phyloP scores from a whole-genome alignment of 768 basidiomycete genomes.

The Kwoniella dejecticola region DNA sequence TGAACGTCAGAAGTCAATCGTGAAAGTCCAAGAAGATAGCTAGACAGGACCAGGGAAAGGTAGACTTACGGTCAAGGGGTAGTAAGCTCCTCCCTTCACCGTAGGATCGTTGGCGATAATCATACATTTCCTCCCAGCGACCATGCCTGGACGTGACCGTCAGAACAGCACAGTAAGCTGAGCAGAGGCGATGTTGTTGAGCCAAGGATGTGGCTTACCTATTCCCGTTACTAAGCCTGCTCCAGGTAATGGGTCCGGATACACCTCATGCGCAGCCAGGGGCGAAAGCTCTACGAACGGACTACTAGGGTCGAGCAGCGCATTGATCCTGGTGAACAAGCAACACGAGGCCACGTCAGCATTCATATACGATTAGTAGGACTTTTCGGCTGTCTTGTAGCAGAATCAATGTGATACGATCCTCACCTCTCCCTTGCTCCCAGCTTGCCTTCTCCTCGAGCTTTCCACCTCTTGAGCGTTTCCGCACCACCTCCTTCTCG shows the following conservation, averaged over 20 bases:
- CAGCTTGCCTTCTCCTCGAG: constrained; percentile 39
- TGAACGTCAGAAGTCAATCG: not conserved
- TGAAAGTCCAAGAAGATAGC: not conserved
- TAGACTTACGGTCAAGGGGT: constrained; percentile 71
- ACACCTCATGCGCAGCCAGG: constrained; percentile 84
- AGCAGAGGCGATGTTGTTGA: not conserved
- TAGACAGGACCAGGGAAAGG: too few species aligned
- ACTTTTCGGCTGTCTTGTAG: too few species aligned
- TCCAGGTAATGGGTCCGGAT: constrained; percentile 71
- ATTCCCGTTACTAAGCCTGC: constrained; percentile 86
- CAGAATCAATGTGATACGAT: too few species aligned
- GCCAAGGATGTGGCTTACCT: constrained; percentile 21
- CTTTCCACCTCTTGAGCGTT: constrained; percentile 40
- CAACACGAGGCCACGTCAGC: too few species aligned
- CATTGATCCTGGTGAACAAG: constrained; percentile 61
- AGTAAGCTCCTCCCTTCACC: constrained; percentile 90
- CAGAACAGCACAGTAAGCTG: not conserved
- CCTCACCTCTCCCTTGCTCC: constrained; percentile 42
- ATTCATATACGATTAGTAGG: too few species aligned
- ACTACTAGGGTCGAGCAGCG: constrained; percentile 78
- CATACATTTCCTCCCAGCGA: constrained; percentile 80
- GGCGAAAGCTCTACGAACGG: constrained; percentile 88
- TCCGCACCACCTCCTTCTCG: constrained; percentile 41
- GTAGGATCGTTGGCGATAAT: constrained; percentile 93
- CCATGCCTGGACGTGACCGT: constrained; percentile 66